phyloP scores from a whole-genome alignment of 495 filamentous ascomycete genomes.

The Penicillium odoratum region DNA sequence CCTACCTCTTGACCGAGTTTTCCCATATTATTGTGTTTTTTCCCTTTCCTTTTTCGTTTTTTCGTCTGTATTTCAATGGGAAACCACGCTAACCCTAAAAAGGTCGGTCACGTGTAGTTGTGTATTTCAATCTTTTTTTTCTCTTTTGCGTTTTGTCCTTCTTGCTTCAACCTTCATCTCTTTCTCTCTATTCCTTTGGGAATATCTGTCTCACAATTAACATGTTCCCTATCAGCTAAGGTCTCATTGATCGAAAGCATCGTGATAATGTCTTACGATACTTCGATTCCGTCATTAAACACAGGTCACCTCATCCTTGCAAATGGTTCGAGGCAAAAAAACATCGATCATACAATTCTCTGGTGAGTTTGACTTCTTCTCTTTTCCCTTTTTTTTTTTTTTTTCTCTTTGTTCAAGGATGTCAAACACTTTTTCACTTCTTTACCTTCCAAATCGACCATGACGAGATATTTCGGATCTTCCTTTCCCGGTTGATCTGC shows the following conservation, averaged over 20 bases:
- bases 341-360: background rate
- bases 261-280: slow-evolving; percentile 17
- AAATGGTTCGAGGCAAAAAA: background rate
- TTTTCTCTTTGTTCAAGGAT: slow-evolving; percentile 60
- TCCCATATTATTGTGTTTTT: background rate
- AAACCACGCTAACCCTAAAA: slow-evolving; percentile 27
- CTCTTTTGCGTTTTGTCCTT: slow-evolving; percentile 25
- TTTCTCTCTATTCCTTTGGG: slow-evolving; percentile 18
- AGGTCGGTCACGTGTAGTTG: slow-evolving; percentile 27
- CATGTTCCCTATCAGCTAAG: background rate
- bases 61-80: background rate
- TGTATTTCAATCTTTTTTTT: slow-evolving; percentile 32
- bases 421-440: slow-evolving; percentile 82
- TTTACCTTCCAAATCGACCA: slow-evolving; percentile 93
- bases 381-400: slow-evolving; percentile 21
- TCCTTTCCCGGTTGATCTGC: slow-evolving; percentile 72
- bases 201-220: background rate
- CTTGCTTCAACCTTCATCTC: slow-evolving; percentile 13
- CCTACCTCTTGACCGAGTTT: background rate
- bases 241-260: background rate
- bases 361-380: slow-evolving; percentile 14
- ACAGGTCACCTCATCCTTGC: slow-evolving; percentile 24
- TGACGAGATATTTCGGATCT: slow-evolving; percentile 79
- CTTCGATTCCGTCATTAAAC: slow-evolving; percentile 22
- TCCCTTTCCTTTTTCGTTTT: background rate